These are phyloP conservation scores for Blumeria hordei DNA, from an alignment of 2,329 filamentous ascomycete genomes.

Conservation along the genomic window DNA sequence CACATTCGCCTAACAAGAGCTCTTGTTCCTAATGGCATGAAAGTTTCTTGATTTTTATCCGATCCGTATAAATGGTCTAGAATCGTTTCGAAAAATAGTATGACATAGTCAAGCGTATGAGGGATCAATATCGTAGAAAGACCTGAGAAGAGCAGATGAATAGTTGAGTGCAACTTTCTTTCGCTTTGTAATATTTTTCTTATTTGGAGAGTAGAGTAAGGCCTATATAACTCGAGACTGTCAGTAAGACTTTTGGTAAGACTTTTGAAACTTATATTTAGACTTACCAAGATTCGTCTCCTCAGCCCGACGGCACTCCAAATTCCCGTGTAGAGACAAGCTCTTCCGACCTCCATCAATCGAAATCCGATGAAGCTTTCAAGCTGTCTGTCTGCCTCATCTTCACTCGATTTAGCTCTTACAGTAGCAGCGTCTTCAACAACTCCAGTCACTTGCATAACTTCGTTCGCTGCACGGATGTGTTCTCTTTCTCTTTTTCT, in stretches of 20 bases:
- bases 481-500: slow-evolving; percentile 13
- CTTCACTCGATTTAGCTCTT: slow-evolving; percentile 7
- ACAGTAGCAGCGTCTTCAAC: slow-evolving; percentile 13
- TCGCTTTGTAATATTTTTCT: slow-evolving; percentile 11
- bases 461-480: slow-evolving; percentile 16
- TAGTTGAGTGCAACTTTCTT: slow-evolving; percentile 4
- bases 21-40: neutral
- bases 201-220: slow-evolving; percentile 10
- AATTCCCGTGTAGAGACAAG: slow-evolving; percentile 11
- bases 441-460: slow-evolving; percentile 16
- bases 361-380: slow-evolving; percentile 12
- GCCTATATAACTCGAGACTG: slow-evolving; percentile 12
- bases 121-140: slow-evolving; percentile 12
- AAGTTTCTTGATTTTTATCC: slow-evolving; percentile 5
- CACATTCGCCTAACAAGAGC: slow-evolving; percentile 4
- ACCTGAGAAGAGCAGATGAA: slow-evolving; percentile 10
- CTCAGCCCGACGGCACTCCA: slow-evolving; percentile 15
- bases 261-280: neutral
- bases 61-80: slow-evolving; percentile 8
- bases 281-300: slow-evolving; percentile 12
- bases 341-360: slow-evolving; percentile 12
- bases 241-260: slow-evolving; percentile 2
- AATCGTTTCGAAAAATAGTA: slow-evolving; percentile 8
- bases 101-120: slow-evolving; percentile 11
- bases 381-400: slow-evolving; percentile 6